Base-by-base conservation (phyloP, 192 early-diverging fungal genomes). In the Tieghemiomyces parasiticus region DNA sequence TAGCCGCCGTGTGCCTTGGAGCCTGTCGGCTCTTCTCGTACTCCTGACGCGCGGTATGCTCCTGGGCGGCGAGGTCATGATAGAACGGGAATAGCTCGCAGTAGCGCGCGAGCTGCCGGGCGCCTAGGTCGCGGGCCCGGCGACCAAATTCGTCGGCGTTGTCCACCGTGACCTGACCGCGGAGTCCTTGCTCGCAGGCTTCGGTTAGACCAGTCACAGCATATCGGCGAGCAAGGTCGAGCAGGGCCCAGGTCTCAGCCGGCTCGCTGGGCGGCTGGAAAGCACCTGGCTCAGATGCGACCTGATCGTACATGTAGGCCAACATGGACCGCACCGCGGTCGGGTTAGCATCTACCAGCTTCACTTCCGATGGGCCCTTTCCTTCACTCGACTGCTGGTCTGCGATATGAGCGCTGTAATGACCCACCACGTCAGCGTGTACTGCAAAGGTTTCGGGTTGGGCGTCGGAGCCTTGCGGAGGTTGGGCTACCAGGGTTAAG, bases 161-260 rank as follows among this genome's bases (percentile, higher is more conserved):
- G 19, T 34, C 24, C 1, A n/a, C 13, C 10, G 31, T 34, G 4
- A 58, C 32, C 3, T 38, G 16, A 1, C 32, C n/a, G 9, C 55
- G 55, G 8, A 58, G 30, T 8, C 20, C 55, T 13, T n/a, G 34
- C 32, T 58, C 55, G n/a, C 55, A 58, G 16, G n/a, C 34, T 34
- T 58, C 55, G 34, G n/a, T 26, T n/a, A 58, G 55, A 14, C 14
- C 34, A 4, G 34, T 30, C 10, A 58, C 24, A 34, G 34, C 34
- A 25, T 31, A 54, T 30, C 52, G 52, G 28, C 8, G 19, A 19
- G 52, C 52, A 31, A 54, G 19, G 6, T 6, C 28, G 8, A 54
- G 29, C 32, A 54, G 19, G 6, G 22, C 12, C 22, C 45, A n/a
- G n/a, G n/a, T n/a, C n/a, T n/a, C n/a, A n/a, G n/a, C 45, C 45